Conservation (phyloP, 2,329 filamentous ascomycete genomes). For the Exophiala aquamarina region DNA sequence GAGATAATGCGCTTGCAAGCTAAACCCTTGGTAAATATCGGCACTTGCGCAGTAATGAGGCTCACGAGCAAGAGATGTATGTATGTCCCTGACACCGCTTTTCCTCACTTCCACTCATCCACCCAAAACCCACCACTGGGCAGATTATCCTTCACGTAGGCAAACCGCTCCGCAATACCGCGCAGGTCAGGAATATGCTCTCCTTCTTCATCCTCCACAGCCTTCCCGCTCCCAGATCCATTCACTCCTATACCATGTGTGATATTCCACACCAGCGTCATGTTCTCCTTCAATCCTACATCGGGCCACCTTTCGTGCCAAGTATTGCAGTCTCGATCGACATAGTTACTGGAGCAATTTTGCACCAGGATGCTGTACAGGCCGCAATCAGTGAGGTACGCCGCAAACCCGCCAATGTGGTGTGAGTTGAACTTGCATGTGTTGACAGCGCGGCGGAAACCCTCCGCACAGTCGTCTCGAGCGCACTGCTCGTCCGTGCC, state of each 20-base stretch:
- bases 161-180: too few relatives aligned
- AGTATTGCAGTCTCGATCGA: slow-evolving; percentile 6
- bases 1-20: too few relatives aligned
- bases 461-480: slow-evolving; percentile 7
- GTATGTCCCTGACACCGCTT: too few relatives aligned
- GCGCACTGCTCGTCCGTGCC: slow-evolving; percentile 16
- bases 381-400: slow-evolving; percentile 7
- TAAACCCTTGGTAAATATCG: too few relatives aligned
- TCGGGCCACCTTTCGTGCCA: slow-evolving; percentile 13
- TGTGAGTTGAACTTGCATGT: slow-evolving; percentile 14
- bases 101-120: too few relatives aligned
- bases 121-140: too few relatives aligned
- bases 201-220: too few relatives aligned
- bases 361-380: slow-evolving; percentile 5
- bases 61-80: too few relatives aligned
- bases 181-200: too few relatives aligned
- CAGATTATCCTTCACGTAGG: too few relatives aligned
- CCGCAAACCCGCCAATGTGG: slow-evolving; percentile 7
- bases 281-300: slow-evolving; percentile 5
- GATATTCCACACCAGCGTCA: slow-evolving; percentile 1
- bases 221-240: too few relatives aligned
- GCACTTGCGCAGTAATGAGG: too few relatives aligned
- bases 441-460: slow-evolving; percentile 2
- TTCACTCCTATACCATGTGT: not conserved
- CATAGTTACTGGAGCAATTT: slow-evolving; percentile 14